Base-by-base conservation (phyloP, 23 red algal species). In the Chondrus crispus region DNA sequence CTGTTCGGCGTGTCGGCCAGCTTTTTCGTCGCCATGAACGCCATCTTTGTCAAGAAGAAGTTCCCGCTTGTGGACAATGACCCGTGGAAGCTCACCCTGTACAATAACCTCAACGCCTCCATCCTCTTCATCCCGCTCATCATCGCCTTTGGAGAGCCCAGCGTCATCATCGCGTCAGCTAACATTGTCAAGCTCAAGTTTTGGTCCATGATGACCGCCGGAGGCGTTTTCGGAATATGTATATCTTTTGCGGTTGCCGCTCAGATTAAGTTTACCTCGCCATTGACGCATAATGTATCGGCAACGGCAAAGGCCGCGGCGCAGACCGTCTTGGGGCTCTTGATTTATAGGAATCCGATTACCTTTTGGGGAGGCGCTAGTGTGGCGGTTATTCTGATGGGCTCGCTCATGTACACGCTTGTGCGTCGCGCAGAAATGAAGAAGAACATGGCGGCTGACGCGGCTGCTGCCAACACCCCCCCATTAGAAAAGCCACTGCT, bases 231-330 rank as follows among this genome's bases (percentile, higher is more conserved):
- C 55, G 93, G 96, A 29, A 89, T 98, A 49, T 88, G 88, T 58
- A 98, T 98, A 66, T 95, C 91, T 47, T 98, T 98, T 54, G 96
- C 96, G 5, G 89, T 94, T 14, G 96, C 96, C 26, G 88, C 93
- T 0, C 96, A 98, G 74, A 98, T 98, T 93, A 98, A 98, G 70
- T 98, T 85, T 72, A 98, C 96, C 20, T 95, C 93, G 70, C 96
- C 96, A 33, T 91, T 98, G 71, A 95, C 96, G 4, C 96, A 98
- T 74, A 98, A 98, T 79, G 93, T 98, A 19, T 98, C 96, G n/a
- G 93, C 91, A 14, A 98, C 96, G 19, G 96, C 96, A 13, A 98
- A 98, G 76, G 96, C 96, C 14, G 96, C 96, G 38, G 96, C 96
- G 3, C 96, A 98, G 71, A 98, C 96, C 26, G 87, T 95, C 4